Evolutionary conservation across 495 filamentous ascomycete species (phyloP), one percentile per base, ranked within the genome.

Genomic region (Mytilinidion resinicola): DNA sequence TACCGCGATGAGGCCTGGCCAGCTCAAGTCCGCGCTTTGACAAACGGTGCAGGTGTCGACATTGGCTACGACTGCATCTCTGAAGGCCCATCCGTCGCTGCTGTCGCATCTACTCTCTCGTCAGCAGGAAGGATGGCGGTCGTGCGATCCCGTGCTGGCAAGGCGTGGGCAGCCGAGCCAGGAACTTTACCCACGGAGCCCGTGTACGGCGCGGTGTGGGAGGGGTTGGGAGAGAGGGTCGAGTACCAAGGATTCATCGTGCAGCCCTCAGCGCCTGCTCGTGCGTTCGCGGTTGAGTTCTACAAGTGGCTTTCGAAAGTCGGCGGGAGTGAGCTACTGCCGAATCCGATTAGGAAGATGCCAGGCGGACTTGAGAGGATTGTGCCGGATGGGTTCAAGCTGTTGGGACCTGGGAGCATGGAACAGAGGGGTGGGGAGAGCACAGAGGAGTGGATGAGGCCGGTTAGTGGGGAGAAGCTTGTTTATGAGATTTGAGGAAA

Each of bases 1-100:
- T 85, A 85, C 69, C 81, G 78, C 59, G 76, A 79, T 56, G 17
- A 58, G 20, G 73, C 79, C 43, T 85, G 81, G 80, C 65, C 70
- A 37, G 72, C 74, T 59, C 72, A 81, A 61, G 62, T 82, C 3
- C 74, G 74, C 38, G 68, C 69, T 21, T 71, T 67, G 9, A 58
- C 60, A 3, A 62, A 53, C 57, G 57, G 60, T 33, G n/a, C 20
- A 17, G 62, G 65, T 15, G 59, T 69, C 4, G 59, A 73, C n/a
- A 70, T 56, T 46, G 68, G 66, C 3, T 64, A 70, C 37, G 75
- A 76, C 54, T 71, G 73, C 48, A 73, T 76, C n/a, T 75, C 73
- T 4, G 72, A 76, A 48, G 71, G 69, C 20, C 46, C 54, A 14
- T 60, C 66, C 0, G 66, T 64, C 2, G 51, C 43, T 20, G 37